A percentile compares a stretch with the other conserved stretches of the same genome.
phyloP scores from a whole-genome alignment of 176 grass and related monocot genomes.

The Aegilops sharonensis region DNA sequence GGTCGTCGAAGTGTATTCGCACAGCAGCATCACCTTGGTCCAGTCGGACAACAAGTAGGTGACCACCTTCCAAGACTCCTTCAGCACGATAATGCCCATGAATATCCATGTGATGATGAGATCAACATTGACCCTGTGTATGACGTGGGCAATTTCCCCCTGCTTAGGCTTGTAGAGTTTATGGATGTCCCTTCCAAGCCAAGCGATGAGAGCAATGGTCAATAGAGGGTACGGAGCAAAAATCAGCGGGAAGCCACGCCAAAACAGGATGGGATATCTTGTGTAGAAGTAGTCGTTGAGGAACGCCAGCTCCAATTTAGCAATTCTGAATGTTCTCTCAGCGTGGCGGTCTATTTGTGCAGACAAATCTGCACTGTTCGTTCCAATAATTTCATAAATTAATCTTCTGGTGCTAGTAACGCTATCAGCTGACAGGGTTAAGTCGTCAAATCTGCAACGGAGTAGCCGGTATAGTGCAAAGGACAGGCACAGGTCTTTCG shows the following conservation, averaged over 20 bases:
- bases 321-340: not conserved
- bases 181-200: not conserved
- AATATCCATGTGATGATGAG: conserved; percentile 18
- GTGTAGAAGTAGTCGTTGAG: conserved; percentile 21
- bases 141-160: not conserved
- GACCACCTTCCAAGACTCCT: conserved; percentile 24
- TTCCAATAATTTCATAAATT: not conserved
- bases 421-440: not conserved
- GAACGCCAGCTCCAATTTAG: not conserved
- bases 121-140: not conserved
- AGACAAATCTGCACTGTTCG: not conserved
- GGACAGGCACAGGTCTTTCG: not conserved
- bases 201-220: not conserved
- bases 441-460: conserved; percentile 8
- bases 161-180: not conserved
- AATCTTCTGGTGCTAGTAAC: not conserved
- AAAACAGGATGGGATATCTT: conserved; percentile 6
- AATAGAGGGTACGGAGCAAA: not conserved
- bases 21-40: conserved; percentile 17
- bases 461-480: conserved; percentile 12
- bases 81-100: not conserved
- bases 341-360: not conserved
- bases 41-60: conserved; percentile 12
- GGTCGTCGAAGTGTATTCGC: not conserved
- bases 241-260: not conserved